These are phyloP conservation scores for Paecilomyces variotii DNA, from an alignment of 2,329 filamentous ascomycete species.

Conservation along the genomic window DNA sequence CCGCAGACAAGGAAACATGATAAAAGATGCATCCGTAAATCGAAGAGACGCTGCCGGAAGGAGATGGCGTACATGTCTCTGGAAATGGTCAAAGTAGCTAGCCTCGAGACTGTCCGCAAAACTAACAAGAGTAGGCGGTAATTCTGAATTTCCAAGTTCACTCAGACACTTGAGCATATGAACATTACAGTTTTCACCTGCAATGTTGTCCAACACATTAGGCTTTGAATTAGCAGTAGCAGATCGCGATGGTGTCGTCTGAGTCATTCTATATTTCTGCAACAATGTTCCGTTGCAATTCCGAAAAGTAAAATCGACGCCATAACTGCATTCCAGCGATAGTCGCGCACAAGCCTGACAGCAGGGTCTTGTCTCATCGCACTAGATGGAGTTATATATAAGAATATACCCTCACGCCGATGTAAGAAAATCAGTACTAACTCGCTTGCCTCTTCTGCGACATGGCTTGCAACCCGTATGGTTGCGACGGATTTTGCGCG, in stretches of 20 bases:
- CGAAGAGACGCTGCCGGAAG: slow-evolving; percentile 3
- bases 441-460: slow-evolving; percentile 9
- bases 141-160: not conserved
- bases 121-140: not conserved
- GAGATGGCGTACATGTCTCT: slow-evolving; percentile 5
- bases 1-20: not conserved
- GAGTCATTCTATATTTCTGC: not conserved
- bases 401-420: not conserved
- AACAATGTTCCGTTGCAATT: not conserved
- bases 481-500: slow-evolving; percentile 1
- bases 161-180: not conserved
- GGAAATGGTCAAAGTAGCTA: slow-evolving; percentile 5
- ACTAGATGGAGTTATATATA: slow-evolving; percentile 1
- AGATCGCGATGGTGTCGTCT: not conserved
- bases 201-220: not conserved
- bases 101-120: not conserved
- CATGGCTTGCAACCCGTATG: slow-evolving; percentile 10
- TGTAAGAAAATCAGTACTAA: not conserved
- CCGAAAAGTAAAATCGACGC: slow-evolving; percentile 6
- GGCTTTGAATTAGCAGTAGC: not conserved
- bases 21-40: not conserved
- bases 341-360: slow-evolving; percentile 8
- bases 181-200: not conserved
- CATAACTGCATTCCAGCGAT: slow-evolving; percentile 9
- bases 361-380: slow-evolving; percentile 9